Evolutionary conservation across 2,329 filamentous ascomycete genomes (phyloP), one percentile per base, ranked within the genome.

Genomic region (Fusarium sp.): DNA sequence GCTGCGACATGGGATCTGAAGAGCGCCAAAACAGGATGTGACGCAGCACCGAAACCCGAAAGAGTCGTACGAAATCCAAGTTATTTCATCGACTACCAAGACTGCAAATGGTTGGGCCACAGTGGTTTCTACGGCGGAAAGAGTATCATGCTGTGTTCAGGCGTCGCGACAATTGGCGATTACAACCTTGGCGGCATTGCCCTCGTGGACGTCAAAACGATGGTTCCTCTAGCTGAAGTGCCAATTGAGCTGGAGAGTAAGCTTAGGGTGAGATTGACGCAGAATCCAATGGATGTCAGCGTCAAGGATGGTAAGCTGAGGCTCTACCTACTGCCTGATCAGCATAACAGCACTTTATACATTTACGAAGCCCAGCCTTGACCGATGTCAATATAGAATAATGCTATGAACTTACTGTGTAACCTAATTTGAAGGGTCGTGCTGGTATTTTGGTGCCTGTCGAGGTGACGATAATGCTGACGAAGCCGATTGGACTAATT

Each of bases 51-150:
- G 7, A 60, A 65, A 4, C 74, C 79, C 4, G 46, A 66, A 2
- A 60, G 25, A 4, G 64, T 74, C 1, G 69, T 77, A 2, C 72
- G 68, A 10, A 86, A 86, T 55, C 84, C 84, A 1, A 82, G 78
- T 39, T 81, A 84, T 71, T 86, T 82, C 74, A 75, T 84, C 60
- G 85, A 86, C 66, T 86, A 86, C 72, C 85, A 87, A 75, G 85
- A 87, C 79, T 87, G 85, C 78, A 87, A 87, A 72, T 86, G 83
- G 75, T 78, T 87, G 2, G 85, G 85, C 8, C 81, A 80, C 69
- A 80, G 81, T 19, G 66, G 73, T 15, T 66, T 77, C 10, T 83
- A 84, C 52, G 70, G 70, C n/a, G 74, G 66, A n/a, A 79, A 80
- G 41, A 79, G 81, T 19, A 76, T 86, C 15, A 86, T 86, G 84